phyloP scores from a whole-genome alignment of 2,329 filamentous ascomycete genomes.

The Sporothrix brunneoviolacea region DNA sequence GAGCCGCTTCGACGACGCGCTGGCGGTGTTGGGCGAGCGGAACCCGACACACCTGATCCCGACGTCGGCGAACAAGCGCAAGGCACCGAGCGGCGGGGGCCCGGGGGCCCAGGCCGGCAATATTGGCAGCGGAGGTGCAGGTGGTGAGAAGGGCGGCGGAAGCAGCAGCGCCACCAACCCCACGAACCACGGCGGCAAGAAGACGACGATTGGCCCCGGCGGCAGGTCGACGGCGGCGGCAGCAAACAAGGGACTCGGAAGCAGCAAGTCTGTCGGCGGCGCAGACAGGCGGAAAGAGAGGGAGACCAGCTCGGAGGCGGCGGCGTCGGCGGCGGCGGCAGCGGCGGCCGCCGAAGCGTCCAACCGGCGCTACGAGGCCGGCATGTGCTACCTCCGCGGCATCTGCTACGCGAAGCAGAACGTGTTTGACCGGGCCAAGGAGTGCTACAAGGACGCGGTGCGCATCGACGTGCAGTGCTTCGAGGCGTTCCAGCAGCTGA shows the following conservation, averaged over 20 bases:
- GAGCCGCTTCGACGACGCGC: conserved; percentile 79
- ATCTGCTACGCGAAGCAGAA: conserved; percentile 96
- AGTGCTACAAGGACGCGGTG: conserved; percentile 97
- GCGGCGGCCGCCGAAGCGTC: conserved; percentile 17
- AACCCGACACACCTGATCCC: conserved; percentile 86
- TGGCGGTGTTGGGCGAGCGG: conserved; percentile 79
- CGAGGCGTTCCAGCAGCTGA: conserved; percentile 95
- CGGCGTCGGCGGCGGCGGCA: conserved; percentile 7
- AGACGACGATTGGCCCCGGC: conserved; percentile 13
- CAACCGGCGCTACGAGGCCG: conserved; percentile 82
- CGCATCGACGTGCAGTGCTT: conserved; percentile 97
- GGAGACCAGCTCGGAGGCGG: conserved; percentile 7
- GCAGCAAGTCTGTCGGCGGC: conserved; percentile 24
- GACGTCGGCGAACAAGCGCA: conserved; percentile 57
- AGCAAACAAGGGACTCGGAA: conserved; percentile 8
- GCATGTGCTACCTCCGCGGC: conserved; percentile 93
- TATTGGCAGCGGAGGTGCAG: too few relatives aligned
- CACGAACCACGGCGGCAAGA: conserved; percentile 1
- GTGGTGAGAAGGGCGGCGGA: neutral
- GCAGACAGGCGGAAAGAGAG: conserved; percentile 30
- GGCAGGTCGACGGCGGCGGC: conserved; percentile 11
- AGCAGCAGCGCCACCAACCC: neutral
- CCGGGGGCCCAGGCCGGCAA: conserved; percentile 26
- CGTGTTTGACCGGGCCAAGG: conserved; percentile 91
- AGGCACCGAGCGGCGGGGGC: conserved; percentile 36